Percentiles rank a stretch among this genome's conserved stretches.
Evolutionary conservation across 2,329 filamentous ascomycete species (phyloP).

Genomic region (Venturia carpophila): DNA sequence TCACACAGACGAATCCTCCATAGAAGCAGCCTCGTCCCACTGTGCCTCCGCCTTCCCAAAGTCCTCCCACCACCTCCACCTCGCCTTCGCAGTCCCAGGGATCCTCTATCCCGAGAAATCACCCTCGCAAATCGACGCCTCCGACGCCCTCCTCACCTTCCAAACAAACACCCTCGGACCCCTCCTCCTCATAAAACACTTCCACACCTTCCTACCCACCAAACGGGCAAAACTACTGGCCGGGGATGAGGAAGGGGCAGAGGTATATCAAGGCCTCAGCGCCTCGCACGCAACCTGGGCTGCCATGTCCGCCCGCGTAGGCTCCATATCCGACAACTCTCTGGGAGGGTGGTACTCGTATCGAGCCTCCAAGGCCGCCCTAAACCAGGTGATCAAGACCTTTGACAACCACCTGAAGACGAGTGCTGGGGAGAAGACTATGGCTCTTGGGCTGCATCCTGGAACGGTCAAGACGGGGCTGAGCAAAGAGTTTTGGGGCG

Average conservation of each 20-base stretch:
- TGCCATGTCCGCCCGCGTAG: constrained; percentile 72
- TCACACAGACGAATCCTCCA: constrained; percentile 52
- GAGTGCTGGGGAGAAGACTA: constrained; percentile 52
- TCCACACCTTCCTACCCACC: constrained; percentile 59
- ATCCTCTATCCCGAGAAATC: constrained; percentile 67
- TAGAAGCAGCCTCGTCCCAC: constrained; percentile 48
- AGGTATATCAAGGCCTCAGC: constrained; percentile 32
- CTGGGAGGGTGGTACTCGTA: constrained; percentile 79
- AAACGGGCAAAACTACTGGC: constrained; percentile 39
- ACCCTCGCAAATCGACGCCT: constrained; percentile 55
- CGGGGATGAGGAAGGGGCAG: constrained; percentile 20
- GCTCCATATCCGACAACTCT: constrained; percentile 62
- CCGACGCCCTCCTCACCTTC: constrained; percentile 58
- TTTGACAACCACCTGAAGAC: constrained; percentile 60
- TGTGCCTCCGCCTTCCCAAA: constrained; percentile 48
- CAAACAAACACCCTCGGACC: constrained; percentile 66
- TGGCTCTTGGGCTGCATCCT: constrained; percentile 66
- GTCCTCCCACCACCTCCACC: constrained; percentile 52
- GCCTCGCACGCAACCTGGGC: constrained; percentile 55
- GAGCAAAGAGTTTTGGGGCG: constrained; percentile 63
- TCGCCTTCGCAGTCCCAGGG: constrained; percentile 63
- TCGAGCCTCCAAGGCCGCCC: constrained; percentile 65
- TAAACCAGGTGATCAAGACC: constrained; percentile 63
- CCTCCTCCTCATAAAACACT: constrained; percentile 69
- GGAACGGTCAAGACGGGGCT: constrained; percentile 72